Percentiles rank a stretch among this genome's conserved stretches.
Conservation (phyloP, 176 grass and related monocot genomes). For the Areca catechu region DNA sequence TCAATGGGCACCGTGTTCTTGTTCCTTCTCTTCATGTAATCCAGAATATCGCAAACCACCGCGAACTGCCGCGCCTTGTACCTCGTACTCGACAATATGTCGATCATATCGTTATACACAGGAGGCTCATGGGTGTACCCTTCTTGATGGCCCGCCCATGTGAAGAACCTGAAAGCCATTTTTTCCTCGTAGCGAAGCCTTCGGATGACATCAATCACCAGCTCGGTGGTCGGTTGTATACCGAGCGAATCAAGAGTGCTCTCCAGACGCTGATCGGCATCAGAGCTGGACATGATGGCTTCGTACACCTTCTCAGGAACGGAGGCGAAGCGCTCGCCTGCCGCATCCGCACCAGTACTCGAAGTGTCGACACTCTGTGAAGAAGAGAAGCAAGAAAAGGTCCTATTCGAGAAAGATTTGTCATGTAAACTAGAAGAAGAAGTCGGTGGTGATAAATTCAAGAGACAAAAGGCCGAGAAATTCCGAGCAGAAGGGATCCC, state of each 20-base stretch:
- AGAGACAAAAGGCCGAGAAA: too few species aligned
- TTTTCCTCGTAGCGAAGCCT: conserved; percentile 81
- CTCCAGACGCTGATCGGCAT: conserved; percentile 6
- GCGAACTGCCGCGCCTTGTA: conserved; percentile 78
- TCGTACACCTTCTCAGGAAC: conserved; percentile 22
- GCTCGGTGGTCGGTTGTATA: conserved; percentile 45
- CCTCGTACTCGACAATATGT: conserved; percentile 78
- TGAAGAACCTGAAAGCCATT: conserved; percentile 79
- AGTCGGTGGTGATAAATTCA: too few species aligned
- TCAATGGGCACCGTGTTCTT: conserved; percentile 43
- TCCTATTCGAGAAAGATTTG: not conserved
- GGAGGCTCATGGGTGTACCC: conserved; percentile 48
- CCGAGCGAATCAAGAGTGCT: conserved; percentile 26
- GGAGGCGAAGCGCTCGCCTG: not conserved
- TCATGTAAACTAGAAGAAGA: too few species aligned
- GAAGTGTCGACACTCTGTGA: conserved; percentile 7
- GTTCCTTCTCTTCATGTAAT: conserved; percentile 69
- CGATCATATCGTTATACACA: conserved; percentile 74
- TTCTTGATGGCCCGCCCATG: conserved; percentile 49
- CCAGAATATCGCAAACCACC: conserved; percentile 71
- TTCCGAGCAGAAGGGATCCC: too few species aligned
- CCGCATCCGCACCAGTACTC: conserved; percentile 9
- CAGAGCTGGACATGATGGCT: conserved; percentile 17
- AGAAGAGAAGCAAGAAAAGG: conserved; percentile 13
- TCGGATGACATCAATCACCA: conserved; percentile 58